Evolutionary conservation across 176 grass and related monocot genomes (phyloP).

Genomic region (Canna indica): DNA sequence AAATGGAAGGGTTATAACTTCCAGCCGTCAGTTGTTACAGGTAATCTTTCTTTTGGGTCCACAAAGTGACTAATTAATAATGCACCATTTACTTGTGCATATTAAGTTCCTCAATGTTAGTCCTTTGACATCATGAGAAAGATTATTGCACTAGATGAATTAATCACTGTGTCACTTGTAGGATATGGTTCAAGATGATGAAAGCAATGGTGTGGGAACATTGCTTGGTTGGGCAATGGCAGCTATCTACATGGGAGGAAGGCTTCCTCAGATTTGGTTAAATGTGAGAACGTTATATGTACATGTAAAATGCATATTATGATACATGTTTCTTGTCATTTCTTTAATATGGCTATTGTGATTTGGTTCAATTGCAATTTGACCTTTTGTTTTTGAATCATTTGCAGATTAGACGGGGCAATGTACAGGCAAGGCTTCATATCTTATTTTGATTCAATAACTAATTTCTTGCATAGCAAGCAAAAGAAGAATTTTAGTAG

Average conservation of each 20-base stretch:
- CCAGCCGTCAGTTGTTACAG: constrained; percentile 62
- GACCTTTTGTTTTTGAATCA: not conserved
- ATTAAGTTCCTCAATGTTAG: not conserved
- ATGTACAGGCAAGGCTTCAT: constrained; percentile 53
- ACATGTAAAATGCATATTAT: not conserved
- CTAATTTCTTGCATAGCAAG: too few relatives aligned
- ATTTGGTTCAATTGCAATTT: not conserved
- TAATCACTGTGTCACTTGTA: not conserved
- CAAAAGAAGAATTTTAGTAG: too few relatives aligned
- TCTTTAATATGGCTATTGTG: not conserved
- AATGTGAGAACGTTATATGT: not conserved
- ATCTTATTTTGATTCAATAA: not conserved
- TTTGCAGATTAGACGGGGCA: constrained; percentile 93
- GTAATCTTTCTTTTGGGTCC: constrained; percentile 3
- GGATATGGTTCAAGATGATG: constrained; percentile 20
- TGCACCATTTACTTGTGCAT: not conserved
- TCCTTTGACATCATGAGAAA: not conserved
- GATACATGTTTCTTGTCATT: not conserved
- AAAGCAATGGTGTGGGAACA: constrained; percentile 53
- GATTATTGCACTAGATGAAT: not conserved
- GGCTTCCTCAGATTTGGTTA: constrained; percentile 71
- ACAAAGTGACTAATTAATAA: not conserved
- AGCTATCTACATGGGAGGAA: constrained; percentile 85
- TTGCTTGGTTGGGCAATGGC: constrained; percentile 93
- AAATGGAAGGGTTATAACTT: constrained; percentile 44